Conservation (phyloP, 768 basidiomycete genomes). For the Xerocomellus intermedius region DNA sequence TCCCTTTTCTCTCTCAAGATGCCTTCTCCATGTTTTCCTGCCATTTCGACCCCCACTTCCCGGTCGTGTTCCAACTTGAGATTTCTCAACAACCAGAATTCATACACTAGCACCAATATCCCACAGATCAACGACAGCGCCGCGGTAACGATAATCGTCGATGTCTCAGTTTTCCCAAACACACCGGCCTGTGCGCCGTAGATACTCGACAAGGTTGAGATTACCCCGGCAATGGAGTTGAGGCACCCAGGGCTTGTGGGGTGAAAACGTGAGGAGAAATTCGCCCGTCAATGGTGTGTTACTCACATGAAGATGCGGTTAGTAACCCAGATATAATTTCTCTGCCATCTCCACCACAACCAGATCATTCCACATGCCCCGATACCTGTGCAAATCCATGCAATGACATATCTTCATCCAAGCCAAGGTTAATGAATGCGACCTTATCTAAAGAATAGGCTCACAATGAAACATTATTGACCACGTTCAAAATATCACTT, state of each 20-base stretch:
- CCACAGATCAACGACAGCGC: slow-evolving; percentile 42
- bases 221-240: slow-evolving; percentile 54
- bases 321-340: slow-evolving; percentile 57
- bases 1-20: slow-evolving; percentile 19
- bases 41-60: slow-evolving; percentile 40
- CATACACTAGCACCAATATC: slow-evolving; percentile 40
- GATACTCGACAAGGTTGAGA: slow-evolving; percentile 53
- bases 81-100: slow-evolving; percentile 43
- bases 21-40: slow-evolving; percentile 48
- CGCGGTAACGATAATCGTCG: slow-evolving; percentile 49
- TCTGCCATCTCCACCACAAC: slow-evolving; percentile 59
- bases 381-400: slow-evolving; percentile 52
- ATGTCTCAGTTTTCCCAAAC: slow-evolving; percentile 41
- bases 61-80: slow-evolving; percentile 44
- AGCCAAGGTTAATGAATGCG: slow-evolving; percentile 1
- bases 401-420: slow-evolving; percentile 47
- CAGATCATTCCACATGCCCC: slow-evolving; percentile 55
- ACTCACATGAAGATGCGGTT: slow-evolving; percentile 58
- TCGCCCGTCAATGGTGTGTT: neutral
- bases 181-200: slow-evolving; percentile 49
- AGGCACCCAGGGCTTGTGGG: slow-evolving; percentile 50
- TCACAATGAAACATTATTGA: slow-evolving; percentile 48
- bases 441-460: slow-evolving; percentile 13
- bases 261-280: slow-evolving; percentile 3
- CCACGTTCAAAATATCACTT: slow-evolving; percentile 33